Percentiles rank a stretch among this genome's conserved stretches.
Evolutionary conservation across 2,329 filamentous ascomycete species (phyloP).

Genomic region (Cladosporium austrohemisphaericum): DNA sequence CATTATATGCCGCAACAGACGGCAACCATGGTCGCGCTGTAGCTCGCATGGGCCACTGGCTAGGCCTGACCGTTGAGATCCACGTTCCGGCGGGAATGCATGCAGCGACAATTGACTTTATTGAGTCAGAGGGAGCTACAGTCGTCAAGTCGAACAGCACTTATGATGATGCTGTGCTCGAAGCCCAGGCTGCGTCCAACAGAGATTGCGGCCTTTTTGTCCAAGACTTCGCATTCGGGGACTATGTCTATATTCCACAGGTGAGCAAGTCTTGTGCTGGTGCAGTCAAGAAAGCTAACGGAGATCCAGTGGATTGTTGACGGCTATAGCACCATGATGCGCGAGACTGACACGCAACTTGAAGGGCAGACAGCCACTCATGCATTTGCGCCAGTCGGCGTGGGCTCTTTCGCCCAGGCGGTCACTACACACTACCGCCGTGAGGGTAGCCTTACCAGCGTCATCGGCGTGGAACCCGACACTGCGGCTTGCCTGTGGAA

Average conservation of each 20-base stretch:
- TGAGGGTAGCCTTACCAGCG: slow-evolving; percentile 21
- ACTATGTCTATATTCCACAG: slow-evolving; percentile 61
- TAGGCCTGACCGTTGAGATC: slow-evolving; percentile 54
- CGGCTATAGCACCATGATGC: slow-evolving; percentile 68
- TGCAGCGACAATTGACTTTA: slow-evolving; percentile 49
- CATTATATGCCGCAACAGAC: slow-evolving; percentile 62
- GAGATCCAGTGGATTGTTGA: slow-evolving; percentile 32
- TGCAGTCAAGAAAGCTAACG: not conserved
- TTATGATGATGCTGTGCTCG: slow-evolving; percentile 62
- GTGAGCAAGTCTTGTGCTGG: too few species aligned
- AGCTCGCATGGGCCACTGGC: slow-evolving; percentile 59
- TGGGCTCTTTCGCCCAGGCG: slow-evolving; percentile 67
- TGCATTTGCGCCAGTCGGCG: slow-evolving; percentile 63
- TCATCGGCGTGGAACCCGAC: slow-evolving; percentile 66
- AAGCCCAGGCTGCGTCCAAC: slow-evolving; percentile 43
- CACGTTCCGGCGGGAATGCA: slow-evolving; percentile 60
- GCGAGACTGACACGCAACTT: slow-evolving; percentile 61
- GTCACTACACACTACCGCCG: slow-evolving; percentile 62
- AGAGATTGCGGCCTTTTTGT: slow-evolving; percentile 51
- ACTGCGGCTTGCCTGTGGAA: slow-evolving; percentile 56
- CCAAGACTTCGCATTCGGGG: slow-evolving; percentile 63
- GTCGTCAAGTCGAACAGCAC: slow-evolving; percentile 52
- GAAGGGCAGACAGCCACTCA: slow-evolving; percentile 41
- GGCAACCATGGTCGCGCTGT: slow-evolving; percentile 73
- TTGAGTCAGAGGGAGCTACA: slow-evolving; percentile 58